Conservation (phyloP, 352 stramenopile species). For the Phytophthora sp. region DNA sequence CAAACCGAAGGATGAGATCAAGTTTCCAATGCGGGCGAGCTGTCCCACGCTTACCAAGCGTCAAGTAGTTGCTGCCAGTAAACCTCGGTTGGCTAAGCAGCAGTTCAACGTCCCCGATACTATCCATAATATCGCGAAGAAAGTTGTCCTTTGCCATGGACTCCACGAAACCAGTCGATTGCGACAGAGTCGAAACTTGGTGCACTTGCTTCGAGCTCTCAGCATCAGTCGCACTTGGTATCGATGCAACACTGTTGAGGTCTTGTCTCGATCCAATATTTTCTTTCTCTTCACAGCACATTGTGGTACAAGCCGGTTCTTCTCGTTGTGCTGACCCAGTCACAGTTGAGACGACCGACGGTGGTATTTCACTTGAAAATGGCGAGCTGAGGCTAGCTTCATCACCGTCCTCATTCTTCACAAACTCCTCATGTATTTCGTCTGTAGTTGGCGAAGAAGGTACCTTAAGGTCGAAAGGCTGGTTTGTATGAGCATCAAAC, state of each 20-base stretch:
- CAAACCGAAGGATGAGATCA: background rate
- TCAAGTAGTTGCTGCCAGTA: conserved; percentile 8
- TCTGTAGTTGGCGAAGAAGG: conserved; percentile 4
- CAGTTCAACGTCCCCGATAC: conserved; percentile 65
- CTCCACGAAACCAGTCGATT: conserved; percentile 5
- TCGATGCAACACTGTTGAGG: background rate
- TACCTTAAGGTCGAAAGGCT: conserved; percentile 18
- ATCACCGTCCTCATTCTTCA: background rate
- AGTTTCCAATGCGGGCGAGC: background rate
- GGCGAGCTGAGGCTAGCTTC: background rate
- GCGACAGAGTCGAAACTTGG: background rate
- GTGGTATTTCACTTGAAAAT: background rate
- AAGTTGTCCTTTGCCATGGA: conserved; percentile 49
- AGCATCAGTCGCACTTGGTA: no score
- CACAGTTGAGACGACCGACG: background rate
- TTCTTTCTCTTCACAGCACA: background rate
- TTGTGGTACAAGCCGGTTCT: background rate
- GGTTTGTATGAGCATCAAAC: conserved; percentile 31
- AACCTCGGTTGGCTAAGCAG: conserved; percentile 50
- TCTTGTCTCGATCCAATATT: background rate
- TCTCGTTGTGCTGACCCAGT: background rate
- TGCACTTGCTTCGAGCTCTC: background rate
- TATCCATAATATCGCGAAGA: conserved; percentile 63
- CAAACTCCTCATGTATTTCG: background rate
- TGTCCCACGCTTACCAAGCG: conserved; percentile 8